Conservation (phyloP, 2,329 filamentous ascomycete genomes). For the Cladophialophora yegresii region DNA sequence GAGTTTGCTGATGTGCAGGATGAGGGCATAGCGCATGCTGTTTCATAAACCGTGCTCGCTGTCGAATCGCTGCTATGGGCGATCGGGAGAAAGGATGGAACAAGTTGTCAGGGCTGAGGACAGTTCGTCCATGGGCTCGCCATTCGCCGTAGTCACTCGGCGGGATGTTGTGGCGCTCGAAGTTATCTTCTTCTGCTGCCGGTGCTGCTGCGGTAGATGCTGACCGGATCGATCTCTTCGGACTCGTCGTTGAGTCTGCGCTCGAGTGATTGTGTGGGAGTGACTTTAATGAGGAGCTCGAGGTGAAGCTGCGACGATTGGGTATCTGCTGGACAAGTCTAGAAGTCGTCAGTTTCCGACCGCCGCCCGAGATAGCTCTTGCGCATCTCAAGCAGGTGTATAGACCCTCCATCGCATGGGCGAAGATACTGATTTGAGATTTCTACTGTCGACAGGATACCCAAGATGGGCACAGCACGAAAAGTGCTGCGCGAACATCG, state of each 20-base stretch:
- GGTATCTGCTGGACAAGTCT: conserved; percentile 17
- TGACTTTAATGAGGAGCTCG: conserved; percentile 24
- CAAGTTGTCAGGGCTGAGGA: conserved; percentile 74
- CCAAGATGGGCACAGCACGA: neutral
- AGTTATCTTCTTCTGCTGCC: conserved; percentile 32
- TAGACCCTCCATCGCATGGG: conserved; percentile 24
- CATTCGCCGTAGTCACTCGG: conserved; percentile 36
- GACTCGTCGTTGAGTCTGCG: conserved; percentile 13
- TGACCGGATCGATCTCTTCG: conserved; percentile 18
- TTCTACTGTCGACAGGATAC: neutral
- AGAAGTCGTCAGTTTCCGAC: conserved; percentile 14
- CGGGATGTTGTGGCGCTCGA: conserved; percentile 32
- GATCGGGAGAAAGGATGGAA: conserved; percentile 92
- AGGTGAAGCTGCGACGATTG: conserved; percentile 25
- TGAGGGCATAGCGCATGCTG: conserved; percentile 94
- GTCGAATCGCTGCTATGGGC: conserved; percentile 82
- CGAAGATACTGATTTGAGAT: neutral
- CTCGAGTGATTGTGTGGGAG: conserved; percentile 15
- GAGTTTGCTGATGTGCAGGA: conserved; percentile 77
- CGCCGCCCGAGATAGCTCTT: conserved; percentile 26
- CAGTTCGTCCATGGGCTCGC: conserved; percentile 39
- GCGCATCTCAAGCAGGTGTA: conserved; percentile 34
- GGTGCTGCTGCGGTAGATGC: conserved; percentile 30
- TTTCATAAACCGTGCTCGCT: conserved; percentile 84
- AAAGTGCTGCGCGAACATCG: neutral